Evolutionary conservation across 2,329 filamentous ascomycete genomes (phyloP), one percentile per base, ranked within the genome.

Genomic region (Lasiodiplodia theobromae): DNA sequence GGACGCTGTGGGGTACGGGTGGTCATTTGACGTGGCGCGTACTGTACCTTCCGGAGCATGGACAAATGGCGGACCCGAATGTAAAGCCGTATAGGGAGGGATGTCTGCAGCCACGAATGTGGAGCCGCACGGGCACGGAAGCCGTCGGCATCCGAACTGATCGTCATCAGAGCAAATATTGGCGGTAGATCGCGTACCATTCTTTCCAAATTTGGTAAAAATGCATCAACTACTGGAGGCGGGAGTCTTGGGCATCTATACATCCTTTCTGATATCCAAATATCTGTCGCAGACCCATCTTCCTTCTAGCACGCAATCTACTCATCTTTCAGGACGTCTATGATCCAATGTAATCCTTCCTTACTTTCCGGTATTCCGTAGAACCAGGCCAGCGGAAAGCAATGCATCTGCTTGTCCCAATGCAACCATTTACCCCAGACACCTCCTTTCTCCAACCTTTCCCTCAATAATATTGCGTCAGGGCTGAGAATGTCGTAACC

Each of bases 321-420:
- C 14, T 67, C 65, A 8, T 66, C 65, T 23, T 58, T 25, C 37
- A 81, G 64, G 0, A 79, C 73, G 31, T 82, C 77, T 0, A 84
- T 66, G 0, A 85, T 76, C 82, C 85, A 87, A 1, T 82, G 77
- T 37, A 83, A 77, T 0, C 75, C 82, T 69, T 84, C 76, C 37
- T 77, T 80, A 2, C 83, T 81, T 71, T 88, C 86, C 4, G 73
- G 76, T 31, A 88, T 47, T 0, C 81, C 80, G 70, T 85, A 87
- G 2, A 79, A 76, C 56, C 82, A 83, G 1, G 84, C 82, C 44
- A 89, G 74, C 1, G 85, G 81, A 65, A 88, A 89, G 69, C 85
- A 87, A 74, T 89, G 87, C 85, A 89, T 89, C 76, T 88, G 85
- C 21, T 83, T 83, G 21, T 86, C 82, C 87, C 87, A 89, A 11